Conservation (phyloP, 345 rosid species). For the Pugionium dolabratum region DNA sequence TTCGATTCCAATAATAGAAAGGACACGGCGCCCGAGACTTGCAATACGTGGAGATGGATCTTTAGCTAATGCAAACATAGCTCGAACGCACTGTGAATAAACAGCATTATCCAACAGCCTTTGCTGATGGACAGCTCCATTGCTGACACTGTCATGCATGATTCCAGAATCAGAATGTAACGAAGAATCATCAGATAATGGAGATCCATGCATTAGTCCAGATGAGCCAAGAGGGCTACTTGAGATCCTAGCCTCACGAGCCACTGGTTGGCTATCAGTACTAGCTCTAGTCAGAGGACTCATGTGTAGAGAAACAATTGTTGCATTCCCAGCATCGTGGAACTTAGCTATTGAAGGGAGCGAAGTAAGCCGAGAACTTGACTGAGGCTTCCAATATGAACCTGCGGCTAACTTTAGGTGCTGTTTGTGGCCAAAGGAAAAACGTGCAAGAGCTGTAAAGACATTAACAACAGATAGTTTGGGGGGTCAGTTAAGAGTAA, state of each 20-base stretch:
- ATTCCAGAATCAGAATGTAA: slow-evolving; percentile 91
- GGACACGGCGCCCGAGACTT: slow-evolving; percentile 72
- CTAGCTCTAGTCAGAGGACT: slow-evolving; percentile 76
- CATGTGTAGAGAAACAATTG: slow-evolving; percentile 72
- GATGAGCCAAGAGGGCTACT: slow-evolving; percentile 85
- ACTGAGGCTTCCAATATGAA: slow-evolving; percentile 84
- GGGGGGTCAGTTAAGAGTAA: slow-evolving; percentile 1
- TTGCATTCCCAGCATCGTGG: slow-evolving; percentile 72
- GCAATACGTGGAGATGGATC: slow-evolving; percentile 97
- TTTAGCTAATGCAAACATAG: slow-evolving; percentile 86
- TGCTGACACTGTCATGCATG: slow-evolving; percentile 71
- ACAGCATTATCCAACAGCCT: slow-evolving; percentile 74
- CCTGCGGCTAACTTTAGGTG: slow-evolving; percentile 87
- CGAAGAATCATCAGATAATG: slow-evolving; percentile 96
- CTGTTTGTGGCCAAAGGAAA: slow-evolving; percentile 94
- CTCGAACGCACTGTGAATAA: slow-evolving; percentile 74
- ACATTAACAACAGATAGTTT: slow-evolving; percentile 34
- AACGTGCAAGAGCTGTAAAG: slow-evolving; percentile 85
- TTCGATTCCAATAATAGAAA: slow-evolving; percentile 91
- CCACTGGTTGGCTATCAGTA: slow-evolving; percentile 59
- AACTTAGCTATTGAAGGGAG: slow-evolving; percentile 79
- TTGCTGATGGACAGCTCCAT: slow-evolving; percentile 69
- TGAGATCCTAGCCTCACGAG: slow-evolving; percentile 75
- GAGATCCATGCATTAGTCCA: slow-evolving; percentile 95
- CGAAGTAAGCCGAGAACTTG: slow-evolving; percentile 71